Evolutionary conservation across 208 protist species (phyloP), one percentile per base, ranked within the genome.

Genomic region (Phytomonas francai): DNA sequence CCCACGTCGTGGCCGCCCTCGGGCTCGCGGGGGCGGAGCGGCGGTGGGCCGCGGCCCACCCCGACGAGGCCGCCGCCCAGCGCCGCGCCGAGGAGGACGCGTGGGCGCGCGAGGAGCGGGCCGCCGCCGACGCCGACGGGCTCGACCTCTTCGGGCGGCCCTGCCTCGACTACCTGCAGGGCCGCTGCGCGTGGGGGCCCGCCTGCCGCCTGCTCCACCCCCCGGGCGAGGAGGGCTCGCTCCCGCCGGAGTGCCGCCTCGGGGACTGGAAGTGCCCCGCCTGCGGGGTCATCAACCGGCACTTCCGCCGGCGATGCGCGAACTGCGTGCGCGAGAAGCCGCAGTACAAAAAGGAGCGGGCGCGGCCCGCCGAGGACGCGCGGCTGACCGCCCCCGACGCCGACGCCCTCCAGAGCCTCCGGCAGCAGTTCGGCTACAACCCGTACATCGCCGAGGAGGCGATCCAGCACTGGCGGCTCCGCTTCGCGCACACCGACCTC

Each of bases 101-200:
- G 69, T 96, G 91, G 88, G 79, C 78, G 22, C 66, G 64, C 32
- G 84, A 92, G 77, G 91, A 96, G 75, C 68, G 63, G 57, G 78
- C 74, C 28, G 57, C 89, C 64, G 76, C 94, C 51, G 88, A 96
- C 70, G 87, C 85, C n/a, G 86, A 92, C 72, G 88, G 88, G 42
- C 81, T 96, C 16, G 89, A 96, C 74, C 83, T 92, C 79, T 95
- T 89, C 79, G 89, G 88, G 0, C 92, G 93, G 81, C 92, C 92
- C 16, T 97, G 92, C 75, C 89, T 95, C 62, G 92, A 94, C 70
- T 97, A 94, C 74, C 79, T 97, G 57, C 89, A 97, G 72, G 92
- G 92, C 22, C 78, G 80, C 36, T 97, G 92, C 68, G 79, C 73
- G 42, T 94, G 88, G 84, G 89, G 89, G 16, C 77, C 87, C 31